Conservation (phyloP, 768 basidiomycete species). For the Pilatotrama ljubarskyi region DNA sequence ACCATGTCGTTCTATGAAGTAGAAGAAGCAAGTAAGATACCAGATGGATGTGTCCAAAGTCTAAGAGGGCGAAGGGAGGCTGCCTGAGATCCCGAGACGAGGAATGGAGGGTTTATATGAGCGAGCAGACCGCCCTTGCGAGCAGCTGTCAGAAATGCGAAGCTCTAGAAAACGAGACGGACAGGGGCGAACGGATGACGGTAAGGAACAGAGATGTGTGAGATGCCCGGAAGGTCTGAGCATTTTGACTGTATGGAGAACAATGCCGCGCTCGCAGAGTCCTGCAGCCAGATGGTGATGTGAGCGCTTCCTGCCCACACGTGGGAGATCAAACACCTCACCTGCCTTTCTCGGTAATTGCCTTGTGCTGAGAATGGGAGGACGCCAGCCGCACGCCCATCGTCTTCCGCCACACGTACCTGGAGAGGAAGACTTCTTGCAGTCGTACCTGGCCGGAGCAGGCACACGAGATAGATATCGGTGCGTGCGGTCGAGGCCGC, state of each 20-base stretch:
- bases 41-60: constrained; percentile 16
- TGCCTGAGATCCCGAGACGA: constrained; percentile 12
- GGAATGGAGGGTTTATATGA: constrained; percentile 20
- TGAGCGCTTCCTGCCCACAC: constrained; percentile 10
- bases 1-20: constrained; percentile 35
- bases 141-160: constrained; percentile 7
- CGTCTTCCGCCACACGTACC: constrained; percentile 1
- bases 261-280: constrained; percentile 8
- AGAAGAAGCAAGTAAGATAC: constrained; percentile 33
- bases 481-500: not conserved
- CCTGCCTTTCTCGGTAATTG: constrained; percentile 20
- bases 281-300: constrained; percentile 1
- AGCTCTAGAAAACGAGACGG: constrained; percentile 2
- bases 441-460: constrained; percentile 11
- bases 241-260: constrained; percentile 21
- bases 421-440: constrained; percentile 5
- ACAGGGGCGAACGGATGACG: constrained; percentile 19
- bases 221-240: constrained; percentile 8
- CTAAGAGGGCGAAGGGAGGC: constrained; percentile 10
- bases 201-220: constrained; percentile 22
- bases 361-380: constrained; percentile 29
- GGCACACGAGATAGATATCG: not conserved
- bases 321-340: constrained; percentile 18
- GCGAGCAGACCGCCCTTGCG: constrained; percentile 18
- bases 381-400: not conserved